phyloP scores from a whole-genome alignment of 768 basidiomycete genomes.

The Galerina marginata region DNA sequence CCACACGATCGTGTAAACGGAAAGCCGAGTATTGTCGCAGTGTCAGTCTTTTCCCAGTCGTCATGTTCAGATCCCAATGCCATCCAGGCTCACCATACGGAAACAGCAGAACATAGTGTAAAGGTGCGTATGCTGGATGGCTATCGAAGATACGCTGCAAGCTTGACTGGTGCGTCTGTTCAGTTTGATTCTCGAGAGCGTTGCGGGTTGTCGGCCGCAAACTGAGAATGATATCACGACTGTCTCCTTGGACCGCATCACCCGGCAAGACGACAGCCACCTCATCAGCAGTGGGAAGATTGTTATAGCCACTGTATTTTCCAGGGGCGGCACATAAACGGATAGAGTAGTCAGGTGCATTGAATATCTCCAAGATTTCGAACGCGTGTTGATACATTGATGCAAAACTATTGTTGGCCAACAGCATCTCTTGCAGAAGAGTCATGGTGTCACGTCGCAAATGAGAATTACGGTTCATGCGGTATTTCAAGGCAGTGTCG shows the following conservation, averaged over 20 bases:
- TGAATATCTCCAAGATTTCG: constrained; percentile 21
- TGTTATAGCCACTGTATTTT: constrained; percentile 39
- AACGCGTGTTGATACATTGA: constrained; percentile 33
- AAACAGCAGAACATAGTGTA: constrained; percentile 30
- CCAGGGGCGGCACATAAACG: constrained; percentile 23
- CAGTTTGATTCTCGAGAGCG: too few relatives aligned
- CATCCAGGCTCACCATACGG: constrained; percentile 28
- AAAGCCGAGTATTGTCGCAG: constrained; percentile 35
- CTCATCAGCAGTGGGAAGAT: constrained; percentile 35
- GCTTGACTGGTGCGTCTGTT: background rate
- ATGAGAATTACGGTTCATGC: constrained; percentile 29
- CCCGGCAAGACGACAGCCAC: constrained; percentile 19
- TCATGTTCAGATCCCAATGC: constrained; percentile 31
- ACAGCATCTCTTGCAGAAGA: constrained; percentile 14
- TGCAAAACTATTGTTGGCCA: constrained; percentile 35
- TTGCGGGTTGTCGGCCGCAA: too few relatives aligned
- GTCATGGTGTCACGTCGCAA: constrained; percentile 23
- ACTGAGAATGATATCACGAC: constrained; percentile 25
- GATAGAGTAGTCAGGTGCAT: constrained; percentile 22
- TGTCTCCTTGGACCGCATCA: background rate
- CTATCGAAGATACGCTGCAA: constrained; percentile 26
- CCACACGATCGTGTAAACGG: too few relatives aligned
- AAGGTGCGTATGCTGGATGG: constrained; percentile 27
- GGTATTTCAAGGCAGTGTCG: constrained; percentile 32
- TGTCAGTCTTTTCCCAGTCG: constrained; percentile 25